phyloP scores from a whole-genome alignment of 768 basidiomycete species.

The Auricularia heimuer region DNA sequence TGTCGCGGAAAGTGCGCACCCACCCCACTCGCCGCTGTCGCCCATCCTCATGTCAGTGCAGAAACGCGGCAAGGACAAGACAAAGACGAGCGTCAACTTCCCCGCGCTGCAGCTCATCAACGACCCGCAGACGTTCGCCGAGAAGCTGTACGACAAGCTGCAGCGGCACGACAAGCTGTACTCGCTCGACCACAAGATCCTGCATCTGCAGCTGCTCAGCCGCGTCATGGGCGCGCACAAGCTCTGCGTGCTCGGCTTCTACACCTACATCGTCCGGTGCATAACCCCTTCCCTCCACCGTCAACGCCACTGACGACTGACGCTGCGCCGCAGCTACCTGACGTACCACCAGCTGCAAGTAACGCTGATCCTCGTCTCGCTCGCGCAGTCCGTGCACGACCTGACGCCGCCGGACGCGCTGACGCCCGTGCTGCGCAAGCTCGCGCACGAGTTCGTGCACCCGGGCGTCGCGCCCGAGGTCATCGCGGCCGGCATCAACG shows the following conservation, averaged over 20 bases:
- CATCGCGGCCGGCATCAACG: constrained; percentile 92
- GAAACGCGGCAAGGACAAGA: constrained; percentile 26
- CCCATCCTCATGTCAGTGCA: constrained; percentile 10
- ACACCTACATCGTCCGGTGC: constrained; percentile 76
- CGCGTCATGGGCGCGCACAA: constrained; percentile 91
- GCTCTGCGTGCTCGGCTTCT: constrained; percentile 87
- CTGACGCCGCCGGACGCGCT: constrained; percentile 90
- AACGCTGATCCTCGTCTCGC: constrained; percentile 84
- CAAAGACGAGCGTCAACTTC: constrained; percentile 52
- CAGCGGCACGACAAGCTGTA: constrained; percentile 83
- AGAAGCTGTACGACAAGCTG: constrained; percentile 82
- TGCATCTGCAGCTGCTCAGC: constrained; percentile 93
- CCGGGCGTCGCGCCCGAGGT: constrained; percentile 95
- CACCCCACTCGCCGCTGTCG: constrained; percentile 4
- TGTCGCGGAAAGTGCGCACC: constrained; percentile 55
- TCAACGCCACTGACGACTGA: not conserved
- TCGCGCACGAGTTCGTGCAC: constrained; percentile 94
- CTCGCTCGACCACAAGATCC: constrained; percentile 91
- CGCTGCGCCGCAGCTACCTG: constrained; percentile 53
- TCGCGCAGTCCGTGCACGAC: constrained; percentile 92
- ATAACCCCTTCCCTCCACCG: not conserved
- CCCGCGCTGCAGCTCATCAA: constrained; percentile 86
- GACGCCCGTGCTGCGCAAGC: constrained; percentile 78
- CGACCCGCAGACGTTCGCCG: constrained; percentile 92
- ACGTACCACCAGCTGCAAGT: constrained; percentile 85